Evolutionary conservation across 1,284 basidiomycete genomes (phyloP).

Genomic region (Pseudozyma flocculosa): DNA sequence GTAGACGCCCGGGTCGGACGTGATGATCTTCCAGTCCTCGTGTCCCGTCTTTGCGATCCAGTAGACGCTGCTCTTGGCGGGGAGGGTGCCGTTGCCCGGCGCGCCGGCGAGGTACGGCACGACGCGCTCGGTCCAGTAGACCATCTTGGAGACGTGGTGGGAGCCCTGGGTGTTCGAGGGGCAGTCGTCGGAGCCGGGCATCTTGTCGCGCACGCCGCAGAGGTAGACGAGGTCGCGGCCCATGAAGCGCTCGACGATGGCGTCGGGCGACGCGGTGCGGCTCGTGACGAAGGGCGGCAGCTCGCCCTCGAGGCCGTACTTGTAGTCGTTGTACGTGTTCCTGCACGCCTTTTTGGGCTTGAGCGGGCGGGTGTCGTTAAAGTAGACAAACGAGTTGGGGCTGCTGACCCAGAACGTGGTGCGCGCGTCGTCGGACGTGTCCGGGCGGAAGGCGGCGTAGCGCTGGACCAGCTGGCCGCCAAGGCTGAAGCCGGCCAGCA

Average conservation of each 20-base stretch:
- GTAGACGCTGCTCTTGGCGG: slow-evolving; percentile 19
- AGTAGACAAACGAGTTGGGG: slow-evolving; percentile 49
- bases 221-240: slow-evolving; percentile 38
- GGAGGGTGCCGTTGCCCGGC: slow-evolving; percentile 26
- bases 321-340: slow-evolving; percentile 41
- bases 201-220: slow-evolving; percentile 36
- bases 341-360: slow-evolving; percentile 14
- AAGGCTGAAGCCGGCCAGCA: slow-evolving; percentile 49
- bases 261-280: neutral
- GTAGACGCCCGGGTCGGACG: slow-evolving; percentile 40
- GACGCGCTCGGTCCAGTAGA: slow-evolving; percentile 39
- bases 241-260: slow-evolving; percentile 26
- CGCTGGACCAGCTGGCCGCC: slow-evolving; percentile 48
- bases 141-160: slow-evolving; percentile 44
- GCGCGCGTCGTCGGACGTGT: slow-evolving; percentile 21
- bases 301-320: slow-evolving; percentile 50
- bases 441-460: slow-evolving; percentile 38
- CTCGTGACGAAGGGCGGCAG: slow-evolving; percentile 35
- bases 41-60: slow-evolving; percentile 34
- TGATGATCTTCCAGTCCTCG: slow-evolving; percentile 38
- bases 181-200: slow-evolving; percentile 28
- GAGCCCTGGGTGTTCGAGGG: slow-evolving; percentile 41
- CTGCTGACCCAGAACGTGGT: slow-evolving; percentile 45
- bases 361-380: slow-evolving; percentile 28
- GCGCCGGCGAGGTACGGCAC: slow-evolving; percentile 36